These are phyloP conservation scores for Nitzschia sp. DNA, from an alignment of 108 stramenopile species.

Conservation along the genomic window DNA sequence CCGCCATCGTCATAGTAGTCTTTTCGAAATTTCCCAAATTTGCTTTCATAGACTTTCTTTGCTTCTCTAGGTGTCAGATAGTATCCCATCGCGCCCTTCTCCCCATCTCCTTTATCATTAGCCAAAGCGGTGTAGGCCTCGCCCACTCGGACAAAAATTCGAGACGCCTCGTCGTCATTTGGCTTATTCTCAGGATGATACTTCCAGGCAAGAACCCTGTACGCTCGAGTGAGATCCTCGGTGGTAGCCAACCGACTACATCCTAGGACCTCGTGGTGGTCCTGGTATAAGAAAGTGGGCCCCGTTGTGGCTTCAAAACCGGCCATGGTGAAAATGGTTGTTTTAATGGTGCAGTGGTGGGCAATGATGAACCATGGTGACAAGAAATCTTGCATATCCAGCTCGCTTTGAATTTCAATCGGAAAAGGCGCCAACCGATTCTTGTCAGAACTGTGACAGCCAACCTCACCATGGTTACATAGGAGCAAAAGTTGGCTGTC, in stretches of 20 bases:
- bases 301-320: background rate
- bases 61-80: background rate
- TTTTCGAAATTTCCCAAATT: slow-evolving; percentile 14
- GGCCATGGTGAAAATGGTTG: slow-evolving; percentile 5
- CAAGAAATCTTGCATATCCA: too few species aligned
- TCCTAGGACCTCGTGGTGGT: slow-evolving; percentile 10
- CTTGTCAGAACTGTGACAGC: too few species aligned
- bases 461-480: too few species aligned
- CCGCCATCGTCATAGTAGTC: slow-evolving; percentile 8
- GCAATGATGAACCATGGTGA: slow-evolving; percentile 5
- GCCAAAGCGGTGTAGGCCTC: slow-evolving; percentile 6
- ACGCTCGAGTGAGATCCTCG: background rate
- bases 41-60: background rate
- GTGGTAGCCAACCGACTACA: background rate
- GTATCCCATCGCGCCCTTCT: background rate
- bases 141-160: slow-evolving; percentile 3
- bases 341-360: background rate
- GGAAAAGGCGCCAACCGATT: too few species aligned
- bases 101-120: background rate
- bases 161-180: background rate
- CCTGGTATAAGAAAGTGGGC: slow-evolving; percentile 3
- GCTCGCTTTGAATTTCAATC: too few species aligned
- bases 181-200: slow-evolving; percentile 8
- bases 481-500: too few species aligned
- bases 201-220: slow-evolving; percentile 1